Evolutionary conservation across 176 grass and related monocot species (phyloP).

Genomic region (Cenchrus fungigraminus): DNA sequence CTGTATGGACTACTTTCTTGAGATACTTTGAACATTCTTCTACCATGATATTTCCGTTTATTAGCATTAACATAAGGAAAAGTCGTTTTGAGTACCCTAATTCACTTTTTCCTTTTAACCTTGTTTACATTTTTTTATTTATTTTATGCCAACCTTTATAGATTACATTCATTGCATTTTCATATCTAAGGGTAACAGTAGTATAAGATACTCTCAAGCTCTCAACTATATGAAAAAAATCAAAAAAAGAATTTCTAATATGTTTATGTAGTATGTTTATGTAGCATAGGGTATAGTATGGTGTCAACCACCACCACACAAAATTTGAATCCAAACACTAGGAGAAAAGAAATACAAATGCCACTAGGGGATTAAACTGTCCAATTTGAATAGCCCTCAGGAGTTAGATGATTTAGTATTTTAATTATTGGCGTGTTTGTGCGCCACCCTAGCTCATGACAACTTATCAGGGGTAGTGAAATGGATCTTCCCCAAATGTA

Average conservation of each 20-base stretch:
- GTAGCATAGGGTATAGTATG: not conserved
- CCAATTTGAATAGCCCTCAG: too few relatives aligned
- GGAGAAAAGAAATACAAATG: not conserved
- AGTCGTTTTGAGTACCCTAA: too few relatives aligned
- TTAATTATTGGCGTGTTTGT: too few relatives aligned
- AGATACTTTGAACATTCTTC: constrained; percentile 7
- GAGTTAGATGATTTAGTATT: too few relatives aligned
- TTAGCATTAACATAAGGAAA: too few relatives aligned
- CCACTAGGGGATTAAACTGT: too few relatives aligned
- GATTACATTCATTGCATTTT: not conserved
- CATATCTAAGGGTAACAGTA: not conserved
- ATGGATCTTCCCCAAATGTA: not conserved
- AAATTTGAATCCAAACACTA: not conserved
- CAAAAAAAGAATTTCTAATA: not conserved
- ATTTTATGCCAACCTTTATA: not conserved
- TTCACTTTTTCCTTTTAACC: too few relatives aligned
- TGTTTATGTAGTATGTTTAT: not conserved
- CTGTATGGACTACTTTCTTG: constrained; percentile 54
- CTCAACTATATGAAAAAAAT: too few relatives aligned
- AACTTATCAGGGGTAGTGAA: not conserved
- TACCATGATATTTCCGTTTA: constrained; percentile 4
- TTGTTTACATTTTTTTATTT: too few relatives aligned
- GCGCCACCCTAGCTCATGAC: too few relatives aligned
- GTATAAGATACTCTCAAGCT: not conserved
- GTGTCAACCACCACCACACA: not conserved